phyloP scores from a whole-genome alignment of 2,329 filamentous ascomycete genomes.

The Trichoderma brevicompactum region DNA sequence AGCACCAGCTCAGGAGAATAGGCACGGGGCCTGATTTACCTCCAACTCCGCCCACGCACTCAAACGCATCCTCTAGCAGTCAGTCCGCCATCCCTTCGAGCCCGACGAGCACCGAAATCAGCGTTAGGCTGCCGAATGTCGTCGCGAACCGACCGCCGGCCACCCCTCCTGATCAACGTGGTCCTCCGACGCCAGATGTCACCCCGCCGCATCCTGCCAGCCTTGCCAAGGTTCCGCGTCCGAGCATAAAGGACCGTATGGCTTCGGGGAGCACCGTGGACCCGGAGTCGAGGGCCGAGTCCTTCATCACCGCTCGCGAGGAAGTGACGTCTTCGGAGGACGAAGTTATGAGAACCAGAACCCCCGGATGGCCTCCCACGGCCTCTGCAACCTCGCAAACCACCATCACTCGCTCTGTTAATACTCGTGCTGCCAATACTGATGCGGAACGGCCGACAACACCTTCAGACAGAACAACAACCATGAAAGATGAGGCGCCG shows the following conservation, averaged over 20 bases:
- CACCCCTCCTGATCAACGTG: conserved; percentile 68
- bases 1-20: conserved; percentile 49
- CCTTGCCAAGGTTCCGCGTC: conserved; percentile 51
- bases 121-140: conserved; percentile 46
- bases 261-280: conserved; percentile 58
- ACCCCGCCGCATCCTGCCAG: conserved; percentile 65
- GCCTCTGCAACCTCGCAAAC: conserved; percentile 50
- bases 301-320: conserved; percentile 73
- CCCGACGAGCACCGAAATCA: conserved; percentile 46
- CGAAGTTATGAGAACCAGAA: conserved; percentile 50
- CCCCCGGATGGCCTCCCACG: conserved; percentile 47
- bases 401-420: conserved; percentile 48
- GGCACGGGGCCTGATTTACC: conserved; percentile 56
- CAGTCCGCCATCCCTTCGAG: conserved; percentile 51
- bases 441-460: conserved; percentile 36
- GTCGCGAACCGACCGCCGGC: conserved; percentile 50
- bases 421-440: conserved; percentile 34
- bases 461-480: conserved; percentile 50
- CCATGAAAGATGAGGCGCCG: conserved; percentile 46
- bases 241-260: conserved; percentile 53
- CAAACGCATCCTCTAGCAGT: conserved; percentile 59
- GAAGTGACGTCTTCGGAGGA: conserved; percentile 66
- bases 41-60: conserved; percentile 67
- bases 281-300: conserved; percentile 66
- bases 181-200: conserved; percentile 74